A percentile compares a stretch with the other conserved stretches of the same genome.
Conservation (phyloP, 495 filamentous ascomycete species). For the Neohortaea acidophila region DNA sequence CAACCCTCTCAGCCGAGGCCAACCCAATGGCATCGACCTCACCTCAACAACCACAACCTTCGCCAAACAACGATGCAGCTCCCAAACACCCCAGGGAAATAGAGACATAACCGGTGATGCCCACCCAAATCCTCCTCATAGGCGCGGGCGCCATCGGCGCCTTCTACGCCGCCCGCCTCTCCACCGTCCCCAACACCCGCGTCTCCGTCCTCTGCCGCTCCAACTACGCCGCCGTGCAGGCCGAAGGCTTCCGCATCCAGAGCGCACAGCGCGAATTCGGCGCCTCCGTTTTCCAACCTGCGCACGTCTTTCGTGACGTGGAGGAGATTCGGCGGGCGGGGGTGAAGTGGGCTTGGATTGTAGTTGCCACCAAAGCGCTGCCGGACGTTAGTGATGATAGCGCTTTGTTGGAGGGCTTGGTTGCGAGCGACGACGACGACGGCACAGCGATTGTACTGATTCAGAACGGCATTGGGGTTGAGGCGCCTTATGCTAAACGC, state of each 20-base stretch:
- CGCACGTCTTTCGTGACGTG: constrained; percentile 32
- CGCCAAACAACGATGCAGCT: too few species aligned
- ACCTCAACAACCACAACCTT: too few species aligned
- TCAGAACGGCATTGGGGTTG: constrained; percentile 58
- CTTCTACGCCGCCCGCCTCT: constrained; percentile 43
- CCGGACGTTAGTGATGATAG: constrained; percentile 28
- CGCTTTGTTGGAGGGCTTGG: constrained; percentile 24
- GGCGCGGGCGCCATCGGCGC: constrained; percentile 45
- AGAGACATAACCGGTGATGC: too few species aligned
- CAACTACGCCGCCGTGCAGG: constrained; percentile 37
- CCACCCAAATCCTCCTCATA: constrained; percentile 39
- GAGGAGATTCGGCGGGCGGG: constrained; percentile 17
- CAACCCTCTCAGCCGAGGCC: too few species aligned
- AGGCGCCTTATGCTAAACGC: constrained; percentile 41
- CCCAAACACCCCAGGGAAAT: too few species aligned
- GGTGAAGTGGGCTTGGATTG: constrained; percentile 24
- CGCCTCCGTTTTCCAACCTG: constrained; percentile 36
- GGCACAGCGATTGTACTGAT: constrained; percentile 41
- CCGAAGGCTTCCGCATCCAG: constrained; percentile 32
- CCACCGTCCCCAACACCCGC: constrained; percentile 28
- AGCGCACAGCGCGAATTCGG: constrained; percentile 41
- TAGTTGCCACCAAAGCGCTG: constrained; percentile 27
- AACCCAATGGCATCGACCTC: too few species aligned
- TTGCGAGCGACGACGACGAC: too few species aligned
- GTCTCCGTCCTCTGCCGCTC: constrained; percentile 38